Base-by-base conservation (phyloP, 768 basidiomycete genomes). In the Neoboletus brunneissimus region DNA sequence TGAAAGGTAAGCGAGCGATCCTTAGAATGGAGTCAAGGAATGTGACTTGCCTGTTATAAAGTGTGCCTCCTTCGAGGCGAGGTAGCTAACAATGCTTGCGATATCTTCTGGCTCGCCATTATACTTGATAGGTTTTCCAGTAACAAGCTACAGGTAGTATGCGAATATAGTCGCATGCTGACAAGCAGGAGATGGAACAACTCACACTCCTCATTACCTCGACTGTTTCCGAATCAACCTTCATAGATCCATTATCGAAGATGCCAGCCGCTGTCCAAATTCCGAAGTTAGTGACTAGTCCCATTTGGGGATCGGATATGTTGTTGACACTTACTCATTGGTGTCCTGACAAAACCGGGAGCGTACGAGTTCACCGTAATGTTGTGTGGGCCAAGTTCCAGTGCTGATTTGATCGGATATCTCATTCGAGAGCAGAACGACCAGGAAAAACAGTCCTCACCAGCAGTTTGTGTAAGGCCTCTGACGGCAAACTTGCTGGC, bases 321-420 rank as follows among this genome's bases (percentile, higher is more conserved):
- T 45, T 22, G 12, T 7, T 2, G 35, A 9, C 23, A 45, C 62
- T 12, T 22, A 77, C 75, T 48, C 63, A 75, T 54, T 6, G 58
- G 46, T 0, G 71, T 76, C 0, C 58, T 25, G 27, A 72, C 67
- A 1, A 54, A 5, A 3, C 76, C 73, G 1, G 77, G 77, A 4
- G 73, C 72, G 37, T 77, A 78, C 0, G 72, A 57, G 40, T 76
- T 75, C 3, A 74, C 75, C 2, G 73, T 75, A n/a, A 77, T 74
- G 1, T 58, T 48, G 50, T 75, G 55, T 37, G 44, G 22, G 0
- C 67, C 70, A 18, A 73, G 61, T 55, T 77, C 76, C 29, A 46
- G 16, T 5, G 61, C 60, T 62, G 7, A 23, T 25, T n/a, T 20
- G 12, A 27, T 20, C 10, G 47, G 16, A 12, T 10, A 23, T 22